Evolutionary conservation across 768 basidiomycete genomes (phyloP).

Genomic region (Rhodotorula toruloides): DNA sequence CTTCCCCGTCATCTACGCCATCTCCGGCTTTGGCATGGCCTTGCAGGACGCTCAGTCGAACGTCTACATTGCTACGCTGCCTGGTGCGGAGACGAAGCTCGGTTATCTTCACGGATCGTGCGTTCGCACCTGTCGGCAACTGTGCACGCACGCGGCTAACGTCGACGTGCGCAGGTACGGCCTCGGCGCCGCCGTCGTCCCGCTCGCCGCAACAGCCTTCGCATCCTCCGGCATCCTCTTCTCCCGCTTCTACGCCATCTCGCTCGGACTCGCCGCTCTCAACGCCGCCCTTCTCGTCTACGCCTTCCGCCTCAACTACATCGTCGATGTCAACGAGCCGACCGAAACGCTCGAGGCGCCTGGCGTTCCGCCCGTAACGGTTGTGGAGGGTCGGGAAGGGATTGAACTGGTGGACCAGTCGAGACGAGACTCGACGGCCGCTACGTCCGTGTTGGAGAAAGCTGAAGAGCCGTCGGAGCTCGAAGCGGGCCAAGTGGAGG

Average conservation of each 20-base stretch:
- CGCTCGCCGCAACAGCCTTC: slow-evolving; percentile 32
- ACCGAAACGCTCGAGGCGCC: not conserved
- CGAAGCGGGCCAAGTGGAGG: not conserved
- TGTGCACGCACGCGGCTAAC: no score
- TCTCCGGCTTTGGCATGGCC: slow-evolving; percentile 28
- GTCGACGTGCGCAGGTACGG: not conserved
- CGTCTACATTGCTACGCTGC: slow-evolving; percentile 15
- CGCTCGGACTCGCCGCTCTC: slow-evolving; percentile 6
- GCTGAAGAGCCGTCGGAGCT: no score
- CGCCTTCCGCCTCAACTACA: slow-evolving; percentile 27
- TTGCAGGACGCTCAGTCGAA: slow-evolving; percentile 31
- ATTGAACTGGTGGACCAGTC: slow-evolving; percentile 12
- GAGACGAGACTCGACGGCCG: not conserved
- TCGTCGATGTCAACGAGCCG: slow-evolving; percentile 7
- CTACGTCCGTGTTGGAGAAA: not conserved
- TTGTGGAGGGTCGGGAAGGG: not conserved
- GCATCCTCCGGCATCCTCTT: slow-evolving; percentile 18
- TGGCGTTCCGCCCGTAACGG: not conserved
- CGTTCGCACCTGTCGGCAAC: not conserved
- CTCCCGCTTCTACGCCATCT: slow-evolving; percentile 28
- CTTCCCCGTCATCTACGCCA: slow-evolving; percentile 19
- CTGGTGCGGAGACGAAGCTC: slow-evolving; percentile 18
- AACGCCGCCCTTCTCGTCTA: slow-evolving; percentile 13
- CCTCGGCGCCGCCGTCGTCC: slow-evolving; percentile 19
- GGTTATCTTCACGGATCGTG: slow-evolving; percentile 18